These are phyloP conservation scores for Suillus tomentosus DNA, from an alignment of 768 basidiomycete genomes.

Conservation along the genomic window DNA sequence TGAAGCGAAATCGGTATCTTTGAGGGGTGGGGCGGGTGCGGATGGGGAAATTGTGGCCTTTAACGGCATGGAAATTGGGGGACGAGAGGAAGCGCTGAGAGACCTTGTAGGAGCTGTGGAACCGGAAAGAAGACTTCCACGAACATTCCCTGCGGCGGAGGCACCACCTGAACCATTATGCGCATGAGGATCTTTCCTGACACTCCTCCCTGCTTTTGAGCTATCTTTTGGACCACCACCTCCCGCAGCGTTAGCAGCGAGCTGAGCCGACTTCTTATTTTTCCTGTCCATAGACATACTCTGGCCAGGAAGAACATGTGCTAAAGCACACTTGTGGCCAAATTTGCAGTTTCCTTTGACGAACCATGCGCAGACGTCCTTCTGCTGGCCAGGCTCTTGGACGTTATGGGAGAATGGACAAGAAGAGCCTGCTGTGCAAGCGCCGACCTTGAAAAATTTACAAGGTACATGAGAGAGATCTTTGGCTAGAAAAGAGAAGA, in stretches of 20 bases:
- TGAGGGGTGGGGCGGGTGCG: slow-evolving; percentile 75
- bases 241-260: slow-evolving; percentile 49
- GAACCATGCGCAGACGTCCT: slow-evolving; percentile 87
- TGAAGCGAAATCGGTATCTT: slow-evolving; percentile 73
- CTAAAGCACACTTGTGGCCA: slow-evolving; percentile 85
- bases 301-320: slow-evolving; percentile 93
- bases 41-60: slow-evolving; percentile 76
- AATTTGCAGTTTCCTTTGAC: slow-evolving; percentile 92
- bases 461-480: slow-evolving; percentile 96
- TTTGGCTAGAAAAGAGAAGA: slow-evolving; percentile 52
- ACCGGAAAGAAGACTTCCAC: slow-evolving; percentile 42
- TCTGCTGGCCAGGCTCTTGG: slow-evolving; percentile 74
- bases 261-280: slow-evolving; percentile 92
- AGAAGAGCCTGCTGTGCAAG: slow-evolving; percentile 89
- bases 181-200: slow-evolving; percentile 38
- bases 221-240: slow-evolving; percentile 34
- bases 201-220: slow-evolving; percentile 36
- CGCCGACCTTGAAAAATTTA: slow-evolving; percentile 94
- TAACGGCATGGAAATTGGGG: slow-evolving; percentile 66
- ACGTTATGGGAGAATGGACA: slow-evolving; percentile 92
- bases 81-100: slow-evolving; percentile 46
- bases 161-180: slow-evolving; percentile 18
- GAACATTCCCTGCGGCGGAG: slow-evolving; percentile 19
- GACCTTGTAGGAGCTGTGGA: slow-evolving; percentile 70
- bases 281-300: slow-evolving; percentile 95